Evolutionary conservation across 2,329 filamentous ascomycete species (phyloP).

Genomic region (Phaeosphaeriaceae sp.): DNA sequence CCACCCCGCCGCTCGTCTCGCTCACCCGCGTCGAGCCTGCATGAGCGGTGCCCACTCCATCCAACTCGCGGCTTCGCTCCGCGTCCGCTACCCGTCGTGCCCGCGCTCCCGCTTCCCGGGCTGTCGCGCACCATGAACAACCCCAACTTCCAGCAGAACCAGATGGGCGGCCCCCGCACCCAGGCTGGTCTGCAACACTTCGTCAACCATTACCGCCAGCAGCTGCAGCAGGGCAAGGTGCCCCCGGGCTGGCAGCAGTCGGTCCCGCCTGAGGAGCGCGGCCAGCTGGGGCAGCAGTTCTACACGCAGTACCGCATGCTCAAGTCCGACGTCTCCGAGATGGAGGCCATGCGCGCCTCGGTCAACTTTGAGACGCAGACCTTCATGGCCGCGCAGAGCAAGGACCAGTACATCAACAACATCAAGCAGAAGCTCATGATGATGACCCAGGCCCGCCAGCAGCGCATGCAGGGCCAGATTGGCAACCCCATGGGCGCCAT

Average conservation of each 20-base stretch:
- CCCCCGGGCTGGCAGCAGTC: slow-evolving; percentile 44
- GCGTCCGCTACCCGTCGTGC: slow-evolving; percentile 13
- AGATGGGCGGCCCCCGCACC: slow-evolving; percentile 24
- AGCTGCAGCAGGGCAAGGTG: slow-evolving; percentile 34
- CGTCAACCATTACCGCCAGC: slow-evolving; percentile 35
- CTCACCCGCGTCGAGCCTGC: slow-evolving; percentile 15
- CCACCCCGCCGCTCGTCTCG: too few relatives aligned
- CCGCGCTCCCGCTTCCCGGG: slow-evolving; percentile 7
- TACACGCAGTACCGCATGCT: slow-evolving; percentile 41
- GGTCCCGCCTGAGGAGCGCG: slow-evolving; percentile 39
- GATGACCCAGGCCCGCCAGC: slow-evolving; percentile 39
- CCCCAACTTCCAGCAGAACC: slow-evolving; percentile 39
- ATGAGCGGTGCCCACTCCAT: slow-evolving; percentile 23
- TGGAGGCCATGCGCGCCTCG: slow-evolving; percentile 36
- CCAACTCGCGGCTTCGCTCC: slow-evolving; percentile 26
- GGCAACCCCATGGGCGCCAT: slow-evolving; percentile 40
- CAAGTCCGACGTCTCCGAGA: slow-evolving; percentile 39
- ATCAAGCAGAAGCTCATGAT: slow-evolving; percentile 39
- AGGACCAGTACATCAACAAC: slow-evolving; percentile 40
- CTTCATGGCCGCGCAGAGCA: slow-evolving; percentile 32
- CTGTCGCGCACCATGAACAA: slow-evolving; percentile 40
- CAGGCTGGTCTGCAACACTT: slow-evolving; percentile 33
- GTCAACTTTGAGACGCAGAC: slow-evolving; percentile 37
- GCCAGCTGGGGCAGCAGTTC: slow-evolving; percentile 40
- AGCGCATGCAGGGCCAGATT: slow-evolving; percentile 33